phyloP scores from a whole-genome alignment of 495 filamentous ascomycete species.

The Penicillium alfredii region DNA sequence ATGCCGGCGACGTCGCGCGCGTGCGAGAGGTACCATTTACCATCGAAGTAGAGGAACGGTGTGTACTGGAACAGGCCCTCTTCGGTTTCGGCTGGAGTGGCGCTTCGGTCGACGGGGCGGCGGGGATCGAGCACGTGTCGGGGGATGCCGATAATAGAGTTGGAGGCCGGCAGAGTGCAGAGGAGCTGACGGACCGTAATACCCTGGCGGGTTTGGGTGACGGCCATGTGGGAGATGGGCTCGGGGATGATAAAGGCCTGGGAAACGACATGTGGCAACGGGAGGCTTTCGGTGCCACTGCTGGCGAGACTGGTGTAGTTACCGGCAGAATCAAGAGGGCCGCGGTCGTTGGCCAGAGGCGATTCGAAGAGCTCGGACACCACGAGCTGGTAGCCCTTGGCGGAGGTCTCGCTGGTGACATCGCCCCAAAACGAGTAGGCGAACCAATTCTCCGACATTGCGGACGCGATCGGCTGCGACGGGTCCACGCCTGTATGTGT shows the following conservation, averaged over 20 bases:
- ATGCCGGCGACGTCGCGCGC: slow-evolving; percentile 74
- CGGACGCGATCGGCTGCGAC: slow-evolving; percentile 65
- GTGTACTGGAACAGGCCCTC: slow-evolving; percentile 76
- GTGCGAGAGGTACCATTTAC: slow-evolving; percentile 76
- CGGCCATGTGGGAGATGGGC: slow-evolving; percentile 68
- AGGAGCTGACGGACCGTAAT: slow-evolving; percentile 83
- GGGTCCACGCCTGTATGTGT: slow-evolving; percentile 70
- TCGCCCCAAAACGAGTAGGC: slow-evolving; percentile 79
- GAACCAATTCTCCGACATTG: slow-evolving; percentile 92
- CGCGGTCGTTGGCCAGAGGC: slow-evolving; percentile 73
- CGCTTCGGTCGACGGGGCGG: slow-evolving; percentile 80
- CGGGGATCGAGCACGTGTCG: slow-evolving; percentile 74
- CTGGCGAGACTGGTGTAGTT: slow-evolving; percentile 69
- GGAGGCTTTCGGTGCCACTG: slow-evolving; percentile 30
- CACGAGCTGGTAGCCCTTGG: slow-evolving; percentile 82
- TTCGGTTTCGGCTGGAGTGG: slow-evolving; percentile 68
- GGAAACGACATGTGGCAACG: slow-evolving; percentile 64
- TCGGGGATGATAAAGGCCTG: slow-evolving; percentile 75
- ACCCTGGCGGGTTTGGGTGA: slow-evolving; percentile 86
- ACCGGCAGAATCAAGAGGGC: slow-evolving; percentile 57
- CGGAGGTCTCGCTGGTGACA: slow-evolving; percentile 42
- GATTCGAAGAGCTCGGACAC: slow-evolving; percentile 90
- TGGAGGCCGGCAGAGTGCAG: slow-evolving; percentile 62
- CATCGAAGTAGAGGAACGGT: slow-evolving; percentile 77
- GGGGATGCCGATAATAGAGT: slow-evolving; percentile 74